Base-by-base conservation (phyloP, 306 rosid species). In the Cucumis cinereus region DNA sequence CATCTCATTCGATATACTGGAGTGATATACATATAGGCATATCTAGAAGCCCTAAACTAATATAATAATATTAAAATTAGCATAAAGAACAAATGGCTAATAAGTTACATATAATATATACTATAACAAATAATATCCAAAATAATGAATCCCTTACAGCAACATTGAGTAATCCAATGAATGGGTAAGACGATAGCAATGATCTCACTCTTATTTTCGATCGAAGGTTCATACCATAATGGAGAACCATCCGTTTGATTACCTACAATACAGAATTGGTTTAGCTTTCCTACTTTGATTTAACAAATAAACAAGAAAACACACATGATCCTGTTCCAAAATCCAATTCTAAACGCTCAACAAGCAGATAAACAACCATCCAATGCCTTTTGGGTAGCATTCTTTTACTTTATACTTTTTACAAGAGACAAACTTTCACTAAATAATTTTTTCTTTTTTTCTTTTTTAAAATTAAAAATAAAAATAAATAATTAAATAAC, bases 121-220 rank as follows among this genome's bases (percentile, higher is more conserved):
- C 43, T 16, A 35, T 19, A 61, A 19, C 11, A 35, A 69, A 49
- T 16, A 52, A 58, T 35, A 59, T 12, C 16, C 19, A 38, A 76
- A 22, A 30, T 36, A 77, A 59, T 57, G 77, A 63, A 17, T 75
- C 69, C 81, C 98, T 90, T 87, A 94, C 98, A 79, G 96, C 97
- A 77, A 85, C 85, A 85, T 91, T 89, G 73, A 94, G 85, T 72
- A 94, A 76, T 81, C 89, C 93, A 81, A 80, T 70, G 78, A 93
- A 87, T 73, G 97, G 98, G 84, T 88, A 84, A 41, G 84, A 72
- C 4, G 82, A 82, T 71, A 85, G 83, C 83, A 86, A 55, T 12
- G 9, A 11, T 70, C 14, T 73, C 66, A 83, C 56, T 83, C 20
- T 85, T 81, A 24, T 78, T 71, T 68, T 76, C 15, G 30, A 79